Base-by-base conservation (phyloP, 768 basidiomycete genomes). In the Kwoniella mangroviensis region DNA sequence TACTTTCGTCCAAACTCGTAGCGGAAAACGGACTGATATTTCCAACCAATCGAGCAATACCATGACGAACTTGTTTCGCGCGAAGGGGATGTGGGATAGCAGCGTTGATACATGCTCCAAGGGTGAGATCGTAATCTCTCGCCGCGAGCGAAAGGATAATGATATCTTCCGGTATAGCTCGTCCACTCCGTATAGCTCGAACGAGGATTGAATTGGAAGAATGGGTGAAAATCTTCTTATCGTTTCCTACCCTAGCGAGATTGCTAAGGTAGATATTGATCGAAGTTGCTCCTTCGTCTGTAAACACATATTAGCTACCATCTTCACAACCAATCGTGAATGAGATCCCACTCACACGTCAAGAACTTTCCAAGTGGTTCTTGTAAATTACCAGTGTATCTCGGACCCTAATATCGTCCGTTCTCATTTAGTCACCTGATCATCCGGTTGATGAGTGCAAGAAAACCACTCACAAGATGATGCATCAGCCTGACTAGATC, bases 1-100 rank as follows among this genome's bases (percentile, higher is more conserved):
- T 81, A 0, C 90, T 88, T 64, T 87, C 85, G 79, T 97, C 93
- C 28, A 95, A 80, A 64, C 88, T 72, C 1, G 60, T 59, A 22
- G 58, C 56, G 0, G 58, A 59, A 62, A 71, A 73, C 4, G 67
- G 42, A 21, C 63, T 71, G 34, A 81, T 63, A 59, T 73, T 73
- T 15, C 79, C 80, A 1, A 60, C 41, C 15, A 82, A 60, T n/a
- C 49, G 56, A 17, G 70, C 73, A 13, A 57, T 62, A 13, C 75
- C 75, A 42, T 77, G 70, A 6, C 73, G 71, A 1, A 78, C 24
- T 41, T 77, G 75, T 17, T 61, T 62, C 1, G 75, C 77, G 13
- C 77, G 73, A 12, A 63, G 13, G 3, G 75, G 72, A 43, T 77
- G 74, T 22, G 79, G 79, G 3, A 79, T 42, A 6, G 74, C 77